Evolutionary conservation across 108 stramenopile genomes (phyloP).

Genomic region (Seminavis robusta): DNA sequence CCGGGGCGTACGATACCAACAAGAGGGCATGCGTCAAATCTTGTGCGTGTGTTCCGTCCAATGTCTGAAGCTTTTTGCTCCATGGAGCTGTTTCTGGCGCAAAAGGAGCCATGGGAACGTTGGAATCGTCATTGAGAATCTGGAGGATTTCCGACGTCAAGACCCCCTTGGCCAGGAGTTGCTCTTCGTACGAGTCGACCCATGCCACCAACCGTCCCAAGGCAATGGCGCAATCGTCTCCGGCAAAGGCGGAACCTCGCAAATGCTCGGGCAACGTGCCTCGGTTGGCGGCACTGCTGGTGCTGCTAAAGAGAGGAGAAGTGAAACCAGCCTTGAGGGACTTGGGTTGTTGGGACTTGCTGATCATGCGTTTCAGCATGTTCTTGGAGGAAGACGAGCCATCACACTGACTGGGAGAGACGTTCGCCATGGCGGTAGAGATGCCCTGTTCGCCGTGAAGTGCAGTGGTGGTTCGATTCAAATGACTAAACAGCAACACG

Average conservation of each 20-base stretch:
- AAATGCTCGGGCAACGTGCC: background rate
- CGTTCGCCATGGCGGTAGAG: background rate
- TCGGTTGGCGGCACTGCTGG: too few relatives aligned
- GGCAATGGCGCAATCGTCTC: background rate
- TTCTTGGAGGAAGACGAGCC: too few relatives aligned
- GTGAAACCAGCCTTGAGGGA: background rate
- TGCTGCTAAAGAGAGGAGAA: background rate
- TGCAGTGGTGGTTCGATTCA: background rate
- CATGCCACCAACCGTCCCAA: background rate
- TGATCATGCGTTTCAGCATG: background rate
- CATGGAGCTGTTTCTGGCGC: background rate
- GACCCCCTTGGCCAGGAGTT: background rate
- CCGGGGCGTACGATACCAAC: background rate
- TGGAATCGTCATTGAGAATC: too few relatives aligned
- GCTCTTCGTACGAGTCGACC: background rate
- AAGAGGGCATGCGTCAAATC: background rate
- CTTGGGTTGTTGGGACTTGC: background rate
- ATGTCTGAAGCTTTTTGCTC: background rate
- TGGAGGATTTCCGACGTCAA: background rate
- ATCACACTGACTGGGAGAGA: too few relatives aligned
- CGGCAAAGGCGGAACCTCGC: background rate
- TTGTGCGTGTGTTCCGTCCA: background rate
- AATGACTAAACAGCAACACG: background rate
- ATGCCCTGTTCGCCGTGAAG: background rate
- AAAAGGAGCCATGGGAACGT: too few relatives aligned